Evolutionary conservation across 169 alveolate genomes (phyloP), one percentile per base, ranked within the genome.

Genomic region (Eimeria sp.): DNA sequence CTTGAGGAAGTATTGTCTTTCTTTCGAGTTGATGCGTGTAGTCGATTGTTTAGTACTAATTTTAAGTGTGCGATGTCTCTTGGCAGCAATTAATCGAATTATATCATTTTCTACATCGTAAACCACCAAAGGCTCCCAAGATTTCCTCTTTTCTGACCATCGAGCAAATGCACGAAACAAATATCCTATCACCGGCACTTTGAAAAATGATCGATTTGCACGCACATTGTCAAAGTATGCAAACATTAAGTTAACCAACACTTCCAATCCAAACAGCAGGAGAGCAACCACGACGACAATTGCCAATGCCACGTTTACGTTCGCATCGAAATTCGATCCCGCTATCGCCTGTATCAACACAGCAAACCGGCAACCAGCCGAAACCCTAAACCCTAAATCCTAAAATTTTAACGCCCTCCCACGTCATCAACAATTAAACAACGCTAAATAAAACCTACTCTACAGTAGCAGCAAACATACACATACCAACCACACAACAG

Each of bases 1-100:
- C 57, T 96, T 94, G 43, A 95, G 95, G 83, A 97, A 98, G 95
- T 97, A 98, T 65, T 95, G 73, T 78, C 97, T 96, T 94, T 97
- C 98, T 51, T 82, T 89, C 10, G 94, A 61, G 34, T 92, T 96
- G 61, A 97, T 95, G 16, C 76, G 16, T 25, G 57, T 78, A 51
- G 13, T 89, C 57, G 57, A 47, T 49, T 16, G 22, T 47, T 40
- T 51, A 34, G 80, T 95, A 73, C 61, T 67, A 76, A 91, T 43
- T 25, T 45, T 70, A 27, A 93, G 90, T 54, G 40, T 47, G 11
- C 61, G 25, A 47, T 90, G 95, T 49, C 61, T 91, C 96, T 95
- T 95, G 75, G 96, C 94, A 63, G 90, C 95, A 49, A 80, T 90
- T 89, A 97, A 97, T 95, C 97, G 96, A 51, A 96, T 96, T 20